Base-by-base conservation (phyloP, 208 protist genomes). In the Trypanosoma theileri region DNA sequence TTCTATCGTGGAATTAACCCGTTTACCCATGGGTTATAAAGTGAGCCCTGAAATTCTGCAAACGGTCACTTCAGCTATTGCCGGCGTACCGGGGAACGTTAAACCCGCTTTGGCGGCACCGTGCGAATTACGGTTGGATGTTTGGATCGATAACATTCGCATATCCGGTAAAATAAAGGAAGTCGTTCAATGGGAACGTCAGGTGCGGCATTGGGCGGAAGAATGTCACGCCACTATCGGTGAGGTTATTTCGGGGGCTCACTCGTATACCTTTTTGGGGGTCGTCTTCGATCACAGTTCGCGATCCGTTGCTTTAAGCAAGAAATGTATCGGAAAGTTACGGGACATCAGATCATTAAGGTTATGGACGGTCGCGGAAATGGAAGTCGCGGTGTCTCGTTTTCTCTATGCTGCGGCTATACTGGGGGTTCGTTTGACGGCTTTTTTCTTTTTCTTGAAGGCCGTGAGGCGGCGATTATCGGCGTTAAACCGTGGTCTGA, bases 61-160 rank as follows among this genome's bases (percentile, higher is more conserved):
- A n/a, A 50, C 44, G 28, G 31, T 79, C 50, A 75, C 68, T 12
- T 26, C 59, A 22, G 61, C 54, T 16, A 24, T 75, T 14, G 67
- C 68, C 3, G 74, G 74, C 17, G 56, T 63, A 41, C 60, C 48
- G 16, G 22, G 10, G 21, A 68, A 69, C 26, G 59, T 70, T 10
- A 13, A n/a, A 16, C 21, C 19, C 11, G 16, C 6, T 11, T 59
- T 1, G 55, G 44, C 51, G 16, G 35, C 31, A 3, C 74, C 67
- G 4, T 24, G 22, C 13, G 22, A 3, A 24, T 59, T 79, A 13
- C 19, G 40, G 0, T 52, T 75, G 31, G 73, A 79, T 40, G 56
- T 75, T 9, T 79, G 62, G 59, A 69, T 79, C 13, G 74, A 79
- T 48, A 79, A 75, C 52, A 79, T 79, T 24, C 61, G 73, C 44